Base-by-base conservation (phyloP, 2,329 filamentous ascomycete genomes). In the Myotisia sp. region DNA sequence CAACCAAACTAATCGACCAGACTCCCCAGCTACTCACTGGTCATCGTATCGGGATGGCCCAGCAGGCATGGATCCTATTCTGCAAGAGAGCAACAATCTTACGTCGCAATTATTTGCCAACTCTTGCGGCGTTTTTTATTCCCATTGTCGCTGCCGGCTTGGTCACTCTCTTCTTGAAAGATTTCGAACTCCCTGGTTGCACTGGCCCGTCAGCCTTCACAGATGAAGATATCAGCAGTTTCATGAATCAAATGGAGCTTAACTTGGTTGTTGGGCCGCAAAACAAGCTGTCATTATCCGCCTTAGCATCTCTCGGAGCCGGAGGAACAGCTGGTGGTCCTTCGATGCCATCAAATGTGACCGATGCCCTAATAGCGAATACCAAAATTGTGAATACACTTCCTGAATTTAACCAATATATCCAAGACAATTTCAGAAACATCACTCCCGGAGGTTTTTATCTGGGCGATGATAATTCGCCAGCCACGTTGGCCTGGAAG, bases 381-480 rank as follows among this genome's bases (percentile, higher is more conserved):
- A 37, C 37, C 14, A 32, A 36, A 21, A 16, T 38, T 0, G 75
- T 84, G 6, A 62, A 81, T 39, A 75, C 69, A 0, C 63, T 83
- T 5, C 58, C 68, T 18, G 70, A 78, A 0, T 92, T 92, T 55
- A 74, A 77, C 37, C 51, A 65, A 16, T 78, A 70, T 42, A 69
- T 93, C 31, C 47, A 61, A 3, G 56, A 64, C 5, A 67, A 76
- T 21, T 83, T 76, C 50, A 66, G 62, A 33, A 77, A 76, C 34
- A 67, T 87, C 26, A 79, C 72, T 0, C 83, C 81, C 0, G 82
- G 79, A n/a, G 85, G 79, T 0, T 70, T 90, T 50, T 93, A 81
- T 64, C 60, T 92, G 2, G 77, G 75, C 13, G 71, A 79, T 35
- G 60, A 62, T 12, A 61, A 53, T 22, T 68, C 67, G 1, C 55